Conservation (phyloP, 163 green algal genomes). For the Botryococcus braunii region DNA sequence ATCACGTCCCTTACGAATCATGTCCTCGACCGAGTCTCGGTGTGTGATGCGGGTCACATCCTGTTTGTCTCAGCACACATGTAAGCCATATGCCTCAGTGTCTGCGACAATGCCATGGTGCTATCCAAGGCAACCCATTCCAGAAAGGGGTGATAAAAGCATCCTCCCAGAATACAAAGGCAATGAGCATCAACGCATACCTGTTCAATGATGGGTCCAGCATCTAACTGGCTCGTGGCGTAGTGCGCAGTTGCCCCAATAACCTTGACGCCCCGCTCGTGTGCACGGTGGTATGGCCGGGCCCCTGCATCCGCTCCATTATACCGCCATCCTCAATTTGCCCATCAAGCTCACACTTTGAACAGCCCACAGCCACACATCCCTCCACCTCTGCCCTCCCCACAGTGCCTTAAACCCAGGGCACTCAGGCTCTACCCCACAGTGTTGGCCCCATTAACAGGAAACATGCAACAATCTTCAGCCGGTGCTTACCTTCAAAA, state of each 20-base stretch:
- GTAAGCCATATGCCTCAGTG: no score
- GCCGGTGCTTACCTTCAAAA: constrained; percentile 34
- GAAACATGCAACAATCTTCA: background rate
- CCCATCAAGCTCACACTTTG: no score
- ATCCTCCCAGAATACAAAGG: background rate
- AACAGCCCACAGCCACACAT: no score
- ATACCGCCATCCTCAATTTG: no score
- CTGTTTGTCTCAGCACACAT: no score
- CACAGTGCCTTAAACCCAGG: background rate
- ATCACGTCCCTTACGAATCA: constrained; percentile 60
- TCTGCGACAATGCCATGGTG: no score
- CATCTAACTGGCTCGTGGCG: constrained; percentile 59
- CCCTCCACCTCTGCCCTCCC: no score
- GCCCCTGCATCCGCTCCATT: constrained; percentile 29
- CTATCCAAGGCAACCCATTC: no score
- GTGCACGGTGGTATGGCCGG: constrained; percentile 58
- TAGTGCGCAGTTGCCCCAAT: constrained; percentile 76
- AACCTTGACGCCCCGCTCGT: constrained; percentile 77
- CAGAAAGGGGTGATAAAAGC: no score
- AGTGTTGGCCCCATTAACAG: background rate
- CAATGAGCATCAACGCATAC: background rate
- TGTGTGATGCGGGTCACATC: constrained; percentile 61
- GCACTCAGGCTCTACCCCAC: background rate
- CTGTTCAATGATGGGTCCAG: constrained; percentile 68
- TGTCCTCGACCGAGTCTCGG: constrained; percentile 52